Evolutionary conservation across 306 rosid genomes (phyloP), one percentile per base, ranked within the genome.

Genomic region (Medicago arabica): DNA sequence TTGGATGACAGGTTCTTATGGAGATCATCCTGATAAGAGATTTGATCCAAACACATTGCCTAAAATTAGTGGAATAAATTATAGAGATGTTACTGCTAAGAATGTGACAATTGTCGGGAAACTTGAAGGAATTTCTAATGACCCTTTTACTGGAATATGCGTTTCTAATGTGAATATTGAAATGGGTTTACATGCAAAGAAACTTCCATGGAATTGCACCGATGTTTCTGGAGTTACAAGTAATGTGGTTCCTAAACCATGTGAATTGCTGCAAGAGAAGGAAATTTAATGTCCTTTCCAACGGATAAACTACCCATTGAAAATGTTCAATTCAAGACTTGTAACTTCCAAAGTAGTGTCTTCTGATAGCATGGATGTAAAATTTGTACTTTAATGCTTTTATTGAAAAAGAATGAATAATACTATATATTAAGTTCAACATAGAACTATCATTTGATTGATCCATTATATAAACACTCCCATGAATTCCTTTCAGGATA

Each of bases 131-230:
- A 86, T 93, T 12, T 1, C 50, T 0, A 73, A 74, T 5, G 86
- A 91, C 49, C 83, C 84, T 10, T 91, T 89, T 9, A 88, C 78
- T 1, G 85, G 84, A 47, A 91, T 91, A 3, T 28, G 31, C 3
- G 31, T 28, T 28, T 28, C 31, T 28, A 28, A 28, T 28, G 31
- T 3, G 31, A 28, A 4, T 28, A 28, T 28, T 28, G 31, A 28
- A 28, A 28, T 28, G 31, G 0, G 31, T 28, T 0, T 4, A 28
- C 31, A 28, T 28, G 0, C 0, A 4, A 6, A 91, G 98, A 72
- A 88, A 15, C 72, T 84, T 28, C 96, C 77, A 19, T 93, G 98
- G 98, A 89, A 86, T 17, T 93, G 98, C 44, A 83, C 85, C 9
- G 31, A 86, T 72, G 18, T 91, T 62, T 66, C 68, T 72, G 31